Conservation (phyloP, 169 alveolate species). For the Cryptosporidium sp. region DNA sequence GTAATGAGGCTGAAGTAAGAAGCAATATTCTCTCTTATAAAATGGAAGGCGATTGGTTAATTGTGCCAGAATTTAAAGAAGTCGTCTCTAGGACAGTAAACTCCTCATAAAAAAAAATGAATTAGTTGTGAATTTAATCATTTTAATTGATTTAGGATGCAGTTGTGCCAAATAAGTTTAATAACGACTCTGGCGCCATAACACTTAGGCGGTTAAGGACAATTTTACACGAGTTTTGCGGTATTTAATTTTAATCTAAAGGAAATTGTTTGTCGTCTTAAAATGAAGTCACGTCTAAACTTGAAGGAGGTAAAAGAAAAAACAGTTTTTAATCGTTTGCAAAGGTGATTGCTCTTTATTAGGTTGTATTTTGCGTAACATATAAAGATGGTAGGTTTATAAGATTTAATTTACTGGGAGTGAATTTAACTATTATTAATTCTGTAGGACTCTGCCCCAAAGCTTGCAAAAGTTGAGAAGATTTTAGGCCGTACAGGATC, state of each 20-base stretch:
- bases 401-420: not conserved
- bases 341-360: constrained; percentile 1
- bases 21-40: not conserved
- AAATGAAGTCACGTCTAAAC: constrained; percentile 51
- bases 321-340: not conserved
- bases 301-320: not conserved
- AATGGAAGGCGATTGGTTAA: constrained; percentile 36
- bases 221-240: constrained; percentile 18
- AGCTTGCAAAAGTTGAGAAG: constrained; percentile 95
- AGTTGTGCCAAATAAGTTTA: not conserved
- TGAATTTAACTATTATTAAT: not conserved
- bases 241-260: not conserved
- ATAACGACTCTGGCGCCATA: not conserved
- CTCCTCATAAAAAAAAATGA: too few relatives aligned
- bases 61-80: constrained; percentile 37
- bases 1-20: not conserved
- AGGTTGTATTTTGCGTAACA: not conserved
- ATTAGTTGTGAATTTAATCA: not conserved
- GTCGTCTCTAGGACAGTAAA: not conserved
- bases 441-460: constrained; percentile 82
- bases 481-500: constrained; percentile 96
- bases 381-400: constrained; percentile 41
- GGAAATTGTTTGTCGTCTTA: constrained; percentile 39
- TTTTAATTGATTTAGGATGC: not conserved
- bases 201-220: not conserved